Percentiles rank a stretch among this genome's conserved stretches.
These are phyloP conservation scores for Ophiocordyceps camponoti-floridani DNA, from an alignment of 2,329 filamentous ascomycete species.

Conservation along the genomic window DNA sequence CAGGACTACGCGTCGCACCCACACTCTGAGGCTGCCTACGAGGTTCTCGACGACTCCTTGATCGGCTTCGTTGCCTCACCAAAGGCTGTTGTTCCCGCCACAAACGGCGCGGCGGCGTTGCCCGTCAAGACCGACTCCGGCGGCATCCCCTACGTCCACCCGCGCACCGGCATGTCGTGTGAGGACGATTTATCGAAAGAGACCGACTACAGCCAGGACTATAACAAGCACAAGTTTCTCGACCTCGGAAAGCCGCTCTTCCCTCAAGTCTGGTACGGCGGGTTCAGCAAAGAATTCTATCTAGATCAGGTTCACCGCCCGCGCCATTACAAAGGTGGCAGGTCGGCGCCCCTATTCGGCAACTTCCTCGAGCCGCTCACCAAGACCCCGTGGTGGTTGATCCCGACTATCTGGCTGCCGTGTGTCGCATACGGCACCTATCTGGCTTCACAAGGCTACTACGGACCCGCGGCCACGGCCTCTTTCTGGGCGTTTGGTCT, in stretches of 20 bases:
- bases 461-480: constrained; percentile 25
- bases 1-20: constrained; percentile 66
- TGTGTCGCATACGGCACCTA: constrained; percentile 54
- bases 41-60: constrained; percentile 74
- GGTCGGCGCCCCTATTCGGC: constrained; percentile 84
- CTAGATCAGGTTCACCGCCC: constrained; percentile 90
- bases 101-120: not conserved
- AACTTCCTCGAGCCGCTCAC: constrained; percentile 97
- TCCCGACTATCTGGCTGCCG: constrained; percentile 78
- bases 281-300: constrained; percentile 92
- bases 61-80: constrained; percentile 61
- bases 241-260: constrained; percentile 75
- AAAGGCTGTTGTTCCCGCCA: constrained; percentile 21
- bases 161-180: constrained; percentile 72
- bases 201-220: constrained; percentile 61
- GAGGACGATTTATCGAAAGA: constrained; percentile 77
- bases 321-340: constrained; percentile 85
- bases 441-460: constrained; percentile 43
- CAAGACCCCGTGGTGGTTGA: constrained; percentile 85
- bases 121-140: constrained; percentile 8
- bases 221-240: constrained; percentile 82
- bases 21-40: constrained; percentile 88
- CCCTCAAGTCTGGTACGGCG: constrained; percentile 72
- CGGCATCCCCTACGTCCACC: constrained; percentile 22
- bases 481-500: constrained; percentile 55